Conservation (phyloP, 768 basidiomycete genomes). For the Trametes maxima region DNA sequence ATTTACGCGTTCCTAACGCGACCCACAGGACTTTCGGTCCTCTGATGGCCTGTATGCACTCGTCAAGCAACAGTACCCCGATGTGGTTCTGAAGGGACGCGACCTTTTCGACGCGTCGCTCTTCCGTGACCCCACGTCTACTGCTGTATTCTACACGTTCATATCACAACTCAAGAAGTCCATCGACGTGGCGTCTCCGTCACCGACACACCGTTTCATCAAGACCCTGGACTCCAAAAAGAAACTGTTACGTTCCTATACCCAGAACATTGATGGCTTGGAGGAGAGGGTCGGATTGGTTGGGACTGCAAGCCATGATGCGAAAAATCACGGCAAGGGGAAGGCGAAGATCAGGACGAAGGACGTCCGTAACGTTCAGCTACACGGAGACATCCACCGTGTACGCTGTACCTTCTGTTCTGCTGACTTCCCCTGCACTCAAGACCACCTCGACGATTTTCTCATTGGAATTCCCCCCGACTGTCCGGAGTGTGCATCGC, state of each 20-base stretch:
- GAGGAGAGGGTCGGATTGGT: constrained; percentile 81
- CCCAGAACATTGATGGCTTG: constrained; percentile 97
- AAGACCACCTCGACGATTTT: constrained; percentile 66
- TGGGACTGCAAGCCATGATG: constrained; percentile 61
- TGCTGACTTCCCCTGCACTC: constrained; percentile 69
- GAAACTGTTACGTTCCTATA: constrained; percentile 88
- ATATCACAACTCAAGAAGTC: constrained; percentile 88
- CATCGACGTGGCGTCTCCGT: constrained; percentile 77
- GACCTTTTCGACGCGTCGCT: constrained; percentile 94
- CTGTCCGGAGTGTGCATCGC: constrained; percentile 82
- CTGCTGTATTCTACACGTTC: constrained; percentile 92
- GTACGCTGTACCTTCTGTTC: constrained; percentile 89
- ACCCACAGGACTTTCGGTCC: constrained; percentile 88
- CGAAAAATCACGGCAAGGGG: constrained; percentile 56
- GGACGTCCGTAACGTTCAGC: constrained; percentile 85
- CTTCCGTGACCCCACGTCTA: constrained; percentile 84
- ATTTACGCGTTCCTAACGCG: constrained; percentile 14
- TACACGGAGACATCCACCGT: constrained; percentile 92
- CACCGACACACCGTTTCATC: constrained; percentile 88
- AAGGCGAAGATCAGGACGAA: constrained; percentile 68
- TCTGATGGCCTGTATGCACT: constrained; percentile 90
- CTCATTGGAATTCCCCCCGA: constrained; percentile 71
- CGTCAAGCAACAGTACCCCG: constrained; percentile 83
- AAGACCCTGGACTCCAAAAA: constrained; percentile 80
- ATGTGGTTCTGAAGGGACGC: constrained; percentile 84